Conservation (phyloP, 768 basidiomycete genomes). For the Cystofilobasidium macerans region DNA sequence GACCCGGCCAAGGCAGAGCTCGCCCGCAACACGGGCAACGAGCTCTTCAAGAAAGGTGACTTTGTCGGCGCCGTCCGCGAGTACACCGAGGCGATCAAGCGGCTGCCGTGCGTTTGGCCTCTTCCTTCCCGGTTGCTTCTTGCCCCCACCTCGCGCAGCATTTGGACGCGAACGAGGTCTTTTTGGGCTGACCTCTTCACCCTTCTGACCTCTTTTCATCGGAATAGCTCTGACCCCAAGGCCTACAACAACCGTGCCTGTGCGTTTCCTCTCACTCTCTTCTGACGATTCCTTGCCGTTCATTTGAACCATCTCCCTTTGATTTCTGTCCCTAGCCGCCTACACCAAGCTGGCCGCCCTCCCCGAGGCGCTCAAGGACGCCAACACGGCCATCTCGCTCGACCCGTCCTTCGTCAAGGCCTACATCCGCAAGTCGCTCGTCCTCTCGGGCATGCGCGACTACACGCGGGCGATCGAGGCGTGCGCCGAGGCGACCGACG, state of each 20-base stretch:
- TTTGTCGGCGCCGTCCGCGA: conserved; percentile 82
- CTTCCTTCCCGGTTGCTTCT: too few relatives aligned
- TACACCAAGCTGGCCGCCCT: conserved; percentile 90
- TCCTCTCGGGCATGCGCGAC: conserved; percentile 83
- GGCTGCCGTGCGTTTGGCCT: conserved; percentile 62
- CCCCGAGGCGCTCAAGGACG: conserved; percentile 93
- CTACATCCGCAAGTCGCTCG: conserved; percentile 81
- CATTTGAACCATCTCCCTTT: neutral
- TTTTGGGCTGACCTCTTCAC: neutral
- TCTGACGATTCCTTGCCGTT: too few relatives aligned
- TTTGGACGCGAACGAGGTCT: too few relatives aligned
- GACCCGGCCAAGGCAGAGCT: conserved; percentile 68
- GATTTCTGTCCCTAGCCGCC: neutral
- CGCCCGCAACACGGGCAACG: conserved; percentile 87
- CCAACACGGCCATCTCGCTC: conserved; percentile 79
- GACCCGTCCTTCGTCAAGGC: conserved; percentile 90
- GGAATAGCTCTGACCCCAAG: conserved; percentile 52
- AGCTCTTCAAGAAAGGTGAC: conserved; percentile 79
- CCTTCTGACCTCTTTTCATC: neutral
- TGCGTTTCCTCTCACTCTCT: conserved; percentile 40
- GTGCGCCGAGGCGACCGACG: conserved; percentile 57
- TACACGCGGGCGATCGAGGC: conserved; percentile 76
- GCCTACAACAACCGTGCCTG: conserved; percentile 99
- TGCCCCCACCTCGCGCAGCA: neutral
- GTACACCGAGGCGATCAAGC: conserved; percentile 94